Evolutionary conservation across 1,284 basidiomycete genomes (phyloP).

Genomic region (Ustilago shanxiensis): DNA sequence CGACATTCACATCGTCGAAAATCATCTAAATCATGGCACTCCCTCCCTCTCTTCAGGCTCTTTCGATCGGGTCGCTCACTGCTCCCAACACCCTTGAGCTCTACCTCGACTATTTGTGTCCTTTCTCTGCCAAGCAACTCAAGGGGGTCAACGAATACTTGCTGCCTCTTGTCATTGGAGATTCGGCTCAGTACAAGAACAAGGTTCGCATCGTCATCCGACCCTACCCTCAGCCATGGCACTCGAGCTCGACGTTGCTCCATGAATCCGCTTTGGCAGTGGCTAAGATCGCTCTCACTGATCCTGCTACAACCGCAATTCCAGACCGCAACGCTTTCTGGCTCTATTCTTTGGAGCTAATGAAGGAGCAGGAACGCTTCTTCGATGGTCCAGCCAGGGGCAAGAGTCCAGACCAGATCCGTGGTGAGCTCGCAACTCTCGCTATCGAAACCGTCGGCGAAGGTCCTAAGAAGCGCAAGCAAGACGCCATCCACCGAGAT

Average conservation of each 20-base stretch:
- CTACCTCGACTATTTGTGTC: conserved; percentile 74
- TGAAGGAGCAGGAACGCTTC: conserved; percentile 81
- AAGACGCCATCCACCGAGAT: conserved; percentile 71
- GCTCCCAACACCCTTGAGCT: conserved; percentile 87
- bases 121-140: conserved; percentile 75
- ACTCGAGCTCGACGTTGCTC: conserved; percentile 76
- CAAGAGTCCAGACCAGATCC: conserved; percentile 80
- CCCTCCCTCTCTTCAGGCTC: conserved; percentile 80
- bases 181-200: conserved; percentile 74
- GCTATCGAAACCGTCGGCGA: conserved; percentile 74
- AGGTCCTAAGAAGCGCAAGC: conserved; percentile 67
- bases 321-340: conserved; percentile 57
- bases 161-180: conserved; percentile 66
- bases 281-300: conserved; percentile 73
- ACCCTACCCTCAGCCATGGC: conserved; percentile 80
- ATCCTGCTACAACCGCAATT: conserved; percentile 23
- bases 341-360: conserved; percentile 75
- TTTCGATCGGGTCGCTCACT: conserved; percentile 78
- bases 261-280: conserved; percentile 84
- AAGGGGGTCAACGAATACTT: conserved; percentile 70
- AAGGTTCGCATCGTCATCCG: conserved; percentile 84
- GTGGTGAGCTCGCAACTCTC: conserved; percentile 78
- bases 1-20: background rate
- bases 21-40: conserved; percentile 78
- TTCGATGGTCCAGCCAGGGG: conserved; percentile 82